Percentiles rank a stretch among this genome's conserved stretches.
These are phyloP conservation scores for Cucumis cinereus DNA, from an alignment of 306 rosid genomes.

Conservation along the genomic window DNA sequence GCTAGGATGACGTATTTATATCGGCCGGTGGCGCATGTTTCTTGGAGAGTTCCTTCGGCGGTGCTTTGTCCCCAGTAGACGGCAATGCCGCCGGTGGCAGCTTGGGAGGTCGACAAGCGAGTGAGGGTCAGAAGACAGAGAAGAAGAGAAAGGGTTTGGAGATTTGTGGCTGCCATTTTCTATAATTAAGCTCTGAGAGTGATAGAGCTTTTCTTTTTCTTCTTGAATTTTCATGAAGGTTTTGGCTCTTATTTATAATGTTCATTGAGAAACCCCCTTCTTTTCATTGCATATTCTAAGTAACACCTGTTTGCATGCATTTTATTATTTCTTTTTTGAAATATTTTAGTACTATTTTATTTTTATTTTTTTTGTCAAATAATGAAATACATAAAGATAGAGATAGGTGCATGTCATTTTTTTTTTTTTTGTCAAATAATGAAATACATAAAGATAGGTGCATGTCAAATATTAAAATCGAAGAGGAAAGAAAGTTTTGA, in stretches of 20 bases:
- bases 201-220: background rate
- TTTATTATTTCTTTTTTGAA: too few relatives aligned
- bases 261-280: background rate
- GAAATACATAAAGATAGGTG: too few relatives aligned
- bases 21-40: constrained; percentile 45
- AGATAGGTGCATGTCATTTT: too few relatives aligned
- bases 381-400: too few relatives aligned
- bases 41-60: constrained; percentile 38
- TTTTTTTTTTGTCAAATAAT: too few relatives aligned
- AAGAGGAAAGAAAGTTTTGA: too few relatives aligned
- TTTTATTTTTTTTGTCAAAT: too few relatives aligned
- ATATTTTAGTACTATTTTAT: too few relatives aligned
- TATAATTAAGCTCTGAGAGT: background rate
- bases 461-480: too few relatives aligned
- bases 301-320: too few relatives aligned
- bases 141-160: background rate
- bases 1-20: constrained; percentile 37
- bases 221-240: background rate
- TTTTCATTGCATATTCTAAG: too few relatives aligned
- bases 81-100: constrained; percentile 29
- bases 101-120: constrained; percentile 13
- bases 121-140: constrained; percentile 9
- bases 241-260: constrained; percentile 6
- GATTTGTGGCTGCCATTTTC: constrained; percentile 10
- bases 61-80: constrained; percentile 67